Base-by-base conservation (phyloP, 768 basidiomycete genomes). In the Candolleomyces efflorescens region DNA sequence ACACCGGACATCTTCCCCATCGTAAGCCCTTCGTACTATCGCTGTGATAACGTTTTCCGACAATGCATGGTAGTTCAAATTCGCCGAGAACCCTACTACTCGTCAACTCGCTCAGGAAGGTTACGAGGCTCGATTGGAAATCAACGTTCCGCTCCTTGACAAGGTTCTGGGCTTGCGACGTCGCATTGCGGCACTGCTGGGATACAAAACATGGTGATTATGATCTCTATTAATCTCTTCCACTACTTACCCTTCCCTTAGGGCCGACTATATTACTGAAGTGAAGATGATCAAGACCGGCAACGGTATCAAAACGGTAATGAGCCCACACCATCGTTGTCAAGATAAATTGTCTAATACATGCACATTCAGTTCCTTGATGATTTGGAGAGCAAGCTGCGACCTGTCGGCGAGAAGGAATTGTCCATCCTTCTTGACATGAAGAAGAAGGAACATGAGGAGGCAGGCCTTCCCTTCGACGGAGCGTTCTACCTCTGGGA, bases 401-500 rank as follows among this genome's bases (percentile, higher is more conserved):
- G 80, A 20, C 90, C 92, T 0, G 80, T 94, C 37, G 92, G 83
- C 2, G 61, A 75, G 5, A 82, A 85, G 65, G 91, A 95, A 61
- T 79, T 79, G 4, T 78, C 82, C 18, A 81, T 73, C 11, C 82
- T 95, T 17, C 77, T 93, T 11, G 81, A 75, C 0, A 73, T 94
- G 62, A 94, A 94, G 74, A 80, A 84, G 67, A 83, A 85, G 65
- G 91, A 93, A 57, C 84, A 88, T 59, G 73, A 79, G 56, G 77
- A 79, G 61, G 76, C 73, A 20, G 84, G 82, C 1, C 65, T 83
- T 41, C 83, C 82, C 0, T 86, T 85, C 61, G 88, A 93, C 59
- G 82, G 83, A 59, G 73, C 87, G 64, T 85, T 94, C 67, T 87
- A 87, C 65, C 75, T 91, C 54, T 94, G 91, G 90, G 93, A 94